Percentiles rank a stretch among this genome's conserved stretches.
Evolutionary conservation across 2,329 filamentous ascomycete genomes (phyloP).

Genomic region (Monilinia fructicola): DNA sequence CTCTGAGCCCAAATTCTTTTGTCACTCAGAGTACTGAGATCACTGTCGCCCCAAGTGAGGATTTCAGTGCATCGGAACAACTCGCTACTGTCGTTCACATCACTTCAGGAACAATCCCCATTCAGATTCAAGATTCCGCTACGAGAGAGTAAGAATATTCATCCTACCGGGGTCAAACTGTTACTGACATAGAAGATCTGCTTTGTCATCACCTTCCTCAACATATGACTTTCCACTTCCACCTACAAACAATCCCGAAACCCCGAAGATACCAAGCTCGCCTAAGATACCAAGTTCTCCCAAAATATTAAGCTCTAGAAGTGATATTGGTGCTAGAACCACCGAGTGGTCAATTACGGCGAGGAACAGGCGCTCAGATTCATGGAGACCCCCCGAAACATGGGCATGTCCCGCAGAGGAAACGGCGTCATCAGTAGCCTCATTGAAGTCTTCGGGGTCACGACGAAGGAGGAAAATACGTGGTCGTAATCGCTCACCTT

Average conservation of each 20-base stretch:
- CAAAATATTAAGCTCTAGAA: constrained; percentile 1
- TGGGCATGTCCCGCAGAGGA: constrained; percentile 27
- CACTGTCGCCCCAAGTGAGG: constrained; percentile 41
- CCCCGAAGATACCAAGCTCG: constrained; percentile 10
- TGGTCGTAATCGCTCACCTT: constrained; percentile 21
- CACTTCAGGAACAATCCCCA: constrained; percentile 29
- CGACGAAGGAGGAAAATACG: constrained; percentile 15
- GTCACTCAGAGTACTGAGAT: constrained; percentile 46
- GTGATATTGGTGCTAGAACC: constrained; percentile 23
- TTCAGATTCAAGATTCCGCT: constrained; percentile 28
- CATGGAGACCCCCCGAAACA: constrained; percentile 35
- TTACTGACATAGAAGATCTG: constrained; percentile 20
- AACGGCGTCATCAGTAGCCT: constrained; percentile 13
- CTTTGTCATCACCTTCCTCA: constrained; percentile 25
- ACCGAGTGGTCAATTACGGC: constrained; percentile 25
- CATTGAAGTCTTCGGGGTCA: constrained; percentile 16
- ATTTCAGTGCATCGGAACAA: constrained; percentile 39
- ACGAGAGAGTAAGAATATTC: constrained; percentile 26
- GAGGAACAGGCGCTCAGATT: constrained; percentile 22
- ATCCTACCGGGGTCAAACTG: not conserved
- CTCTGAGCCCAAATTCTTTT: constrained; percentile 46
- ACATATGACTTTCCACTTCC: constrained; percentile 35
- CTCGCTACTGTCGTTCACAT: constrained; percentile 44
- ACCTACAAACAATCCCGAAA: constrained; percentile 11
- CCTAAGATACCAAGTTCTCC: constrained; percentile 16